Conservation (phyloP, 495 filamentous ascomycete genomes). For the Trichoderma virens region DNA sequence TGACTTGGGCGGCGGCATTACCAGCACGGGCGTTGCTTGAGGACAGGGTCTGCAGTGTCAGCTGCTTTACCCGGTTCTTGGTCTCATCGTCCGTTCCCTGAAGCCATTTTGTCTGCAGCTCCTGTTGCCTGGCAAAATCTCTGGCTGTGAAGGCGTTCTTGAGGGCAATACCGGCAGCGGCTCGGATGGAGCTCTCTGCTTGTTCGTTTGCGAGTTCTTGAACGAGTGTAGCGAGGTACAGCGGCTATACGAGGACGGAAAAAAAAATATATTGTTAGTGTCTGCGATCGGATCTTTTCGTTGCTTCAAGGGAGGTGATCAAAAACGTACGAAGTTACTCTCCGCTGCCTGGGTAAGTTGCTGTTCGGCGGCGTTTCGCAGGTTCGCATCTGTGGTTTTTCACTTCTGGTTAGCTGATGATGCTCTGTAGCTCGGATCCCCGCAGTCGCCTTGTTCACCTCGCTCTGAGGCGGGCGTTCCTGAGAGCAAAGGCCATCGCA, state of each 20-base stretch:
- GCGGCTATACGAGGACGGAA: constrained; percentile 47
- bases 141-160: constrained; percentile 96
- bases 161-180: constrained; percentile 87
- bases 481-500: not conserved
- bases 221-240: constrained; percentile 83
- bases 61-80: constrained; percentile 79
- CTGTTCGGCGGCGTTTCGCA: constrained; percentile 84
- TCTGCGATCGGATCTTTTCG: not conserved
- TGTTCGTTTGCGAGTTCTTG: constrained; percentile 89
- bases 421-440: not conserved
- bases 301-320: constrained; percentile 20
- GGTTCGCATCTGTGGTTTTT: constrained; percentile 61
- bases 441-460: not conserved
- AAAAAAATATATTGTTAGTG: constrained; percentile 14
- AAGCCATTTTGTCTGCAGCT: constrained; percentile 87
- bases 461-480: not conserved
- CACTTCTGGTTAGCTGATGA: not conserved
- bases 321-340: constrained; percentile 79
- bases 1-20: constrained; percentile 84
- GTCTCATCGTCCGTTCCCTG: constrained; percentile 66
- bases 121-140: constrained; percentile 75
- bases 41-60: constrained; percentile 74
- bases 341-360: constrained; percentile 89
- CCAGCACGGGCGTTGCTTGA: constrained; percentile 73
- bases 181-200: constrained; percentile 72